Evolutionary conservation across 2,329 filamentous ascomycete genomes (phyloP).

Genomic region (Ascochyta rabiei): DNA sequence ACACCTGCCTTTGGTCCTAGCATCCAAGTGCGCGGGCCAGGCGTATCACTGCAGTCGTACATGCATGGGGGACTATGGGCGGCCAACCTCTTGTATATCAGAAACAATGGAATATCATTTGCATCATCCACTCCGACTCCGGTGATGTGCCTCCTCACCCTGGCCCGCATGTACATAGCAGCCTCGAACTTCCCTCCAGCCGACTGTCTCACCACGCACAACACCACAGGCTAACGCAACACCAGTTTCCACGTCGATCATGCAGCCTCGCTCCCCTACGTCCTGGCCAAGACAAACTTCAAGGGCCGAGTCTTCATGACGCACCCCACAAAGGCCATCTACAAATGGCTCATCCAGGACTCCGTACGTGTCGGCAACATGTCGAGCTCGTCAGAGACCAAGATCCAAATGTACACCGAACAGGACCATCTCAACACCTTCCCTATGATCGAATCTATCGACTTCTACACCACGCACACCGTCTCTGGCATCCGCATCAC

Average conservation of each 20-base stretch:
- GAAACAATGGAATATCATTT: constrained; percentile 51
- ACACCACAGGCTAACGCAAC: constrained; percentile 25
- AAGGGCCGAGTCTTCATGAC: constrained; percentile 98
- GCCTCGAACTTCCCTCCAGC: background rate
- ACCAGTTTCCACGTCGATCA: constrained; percentile 95
- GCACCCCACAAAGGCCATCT: constrained; percentile 98
- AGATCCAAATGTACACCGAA: constrained; percentile 83
- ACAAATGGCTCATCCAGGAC: constrained; percentile 99
- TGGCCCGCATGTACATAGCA: constrained; percentile 30
- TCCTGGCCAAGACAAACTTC: constrained; percentile 97
- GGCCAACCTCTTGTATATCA: constrained; percentile 45
- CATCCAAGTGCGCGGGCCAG: constrained; percentile 21
- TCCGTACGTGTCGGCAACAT: constrained; percentile 86
- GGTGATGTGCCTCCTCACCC: constrained; percentile 42
- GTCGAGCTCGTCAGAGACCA: constrained; percentile 65
- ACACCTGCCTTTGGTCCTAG: constrained; percentile 11
- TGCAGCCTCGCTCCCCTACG: constrained; percentile 97
- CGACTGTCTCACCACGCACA: background rate
- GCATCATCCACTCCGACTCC: constrained; percentile 43
- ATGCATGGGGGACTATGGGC: constrained; percentile 23
- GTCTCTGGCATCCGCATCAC: constrained; percentile 97
- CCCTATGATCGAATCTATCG: constrained; percentile 93
- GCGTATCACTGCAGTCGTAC: constrained; percentile 45
- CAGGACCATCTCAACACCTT: constrained; percentile 94
- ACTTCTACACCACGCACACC: constrained; percentile 97